Percentiles rank a stretch among this genome's conserved stretches.
These are phyloP conservation scores for Purpureocillium takamizusanense DNA, from an alignment of 2,329 filamentous ascomycete genomes.

Conservation along the genomic window DNA sequence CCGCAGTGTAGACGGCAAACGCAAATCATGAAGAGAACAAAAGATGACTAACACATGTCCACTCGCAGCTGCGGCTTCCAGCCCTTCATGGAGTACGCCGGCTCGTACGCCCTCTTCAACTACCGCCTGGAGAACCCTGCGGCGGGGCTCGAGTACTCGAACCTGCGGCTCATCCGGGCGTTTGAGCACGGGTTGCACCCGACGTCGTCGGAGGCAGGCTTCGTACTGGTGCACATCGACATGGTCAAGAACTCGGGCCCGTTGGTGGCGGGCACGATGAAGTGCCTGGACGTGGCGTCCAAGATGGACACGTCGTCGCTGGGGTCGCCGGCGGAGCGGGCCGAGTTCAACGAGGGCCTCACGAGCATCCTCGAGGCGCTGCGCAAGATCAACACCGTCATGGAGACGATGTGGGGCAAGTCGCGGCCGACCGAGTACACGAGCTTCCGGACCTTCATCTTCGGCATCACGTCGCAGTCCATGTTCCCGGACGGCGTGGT, in stretches of 20 bases:
- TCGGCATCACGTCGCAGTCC: slow-evolving; percentile 84
- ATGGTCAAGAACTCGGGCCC: slow-evolving; percentile 85
- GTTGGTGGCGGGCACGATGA: slow-evolving; percentile 63
- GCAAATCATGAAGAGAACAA: no score
- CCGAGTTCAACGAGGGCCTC: slow-evolving; percentile 56
- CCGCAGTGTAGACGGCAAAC: no score
- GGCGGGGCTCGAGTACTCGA: slow-evolving; percentile 50
- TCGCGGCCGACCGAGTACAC: slow-evolving; percentile 79
- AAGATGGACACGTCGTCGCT: slow-evolving; percentile 15
- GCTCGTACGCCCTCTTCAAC: slow-evolving; percentile 61
- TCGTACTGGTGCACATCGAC: slow-evolving; percentile 91
- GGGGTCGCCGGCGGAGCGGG: slow-evolving; percentile 29
- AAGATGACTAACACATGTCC: no score
- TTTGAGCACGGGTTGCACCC: slow-evolving; percentile 87
- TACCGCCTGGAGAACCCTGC: slow-evolving; percentile 51
- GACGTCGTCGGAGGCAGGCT: slow-evolving; percentile 82
- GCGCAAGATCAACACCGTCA: slow-evolving; percentile 63
- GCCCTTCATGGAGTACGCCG: slow-evolving; percentile 83
- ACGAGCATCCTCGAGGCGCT: slow-evolving; percentile 48
- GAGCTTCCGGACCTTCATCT: slow-evolving; percentile 92
- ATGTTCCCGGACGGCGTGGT: slow-evolving; percentile 93
- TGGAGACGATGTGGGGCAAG: slow-evolving; percentile 89
- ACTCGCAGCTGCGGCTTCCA: slow-evolving; percentile 57
- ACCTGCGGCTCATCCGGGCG: slow-evolving; percentile 77
- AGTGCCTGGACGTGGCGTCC: slow-evolving; percentile 49